Base-by-base conservation (phyloP, 495 filamentous ascomycete species). In the Aspergillus carlsbadensis region DNA sequence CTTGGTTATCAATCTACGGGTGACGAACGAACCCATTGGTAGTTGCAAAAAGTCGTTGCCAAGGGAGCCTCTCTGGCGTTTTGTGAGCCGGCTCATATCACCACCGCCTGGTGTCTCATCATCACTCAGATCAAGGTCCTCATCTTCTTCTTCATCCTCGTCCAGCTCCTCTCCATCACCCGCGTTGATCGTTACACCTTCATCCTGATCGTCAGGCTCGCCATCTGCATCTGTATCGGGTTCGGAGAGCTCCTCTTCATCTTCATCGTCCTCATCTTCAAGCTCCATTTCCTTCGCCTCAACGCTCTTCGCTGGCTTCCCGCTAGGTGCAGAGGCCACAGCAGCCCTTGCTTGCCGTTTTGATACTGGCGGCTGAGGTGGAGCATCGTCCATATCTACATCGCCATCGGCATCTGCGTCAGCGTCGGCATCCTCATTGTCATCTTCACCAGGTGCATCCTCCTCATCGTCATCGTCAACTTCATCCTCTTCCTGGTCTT, bases 11-110 rank as follows among this genome's bases (percentile, higher is more conserved):
- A 17, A 11, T 14, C 10, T 15, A 2, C 2, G 41, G 35, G 14
- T 20, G 6, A 14, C 17, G 24, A 24, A 57, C 74, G 59, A 77
- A 85, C 85, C 85, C 78, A 96, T 94, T 2, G 92, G 92, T 10
- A 98, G 76, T 63, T 95, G 91, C 70, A 98, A 69, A 49, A 92
- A 79, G 59, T 86, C 82, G n/a, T 82, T 81, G 44, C 84, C 84
- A 37, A 87, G 76, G 10, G 78, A 83, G 29, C 91, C 89, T 57
- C 85, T 80, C 70, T 98, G 94, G 44, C 94, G 80, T 64, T 92
- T 91, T 15, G 94, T 98, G 73, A 96, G 82, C 63, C 90, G 90
- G 66, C 85, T 88, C 34, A 90, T 71, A 67, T 97, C 83, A 24
- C 20, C 51, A 37, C 74, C 75, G n/a, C 59, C 77, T 5, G 77